Base-by-base conservation (phyloP, 2,329 filamentous ascomycete genomes). In the Neofusicoccum umdonicola region DNA sequence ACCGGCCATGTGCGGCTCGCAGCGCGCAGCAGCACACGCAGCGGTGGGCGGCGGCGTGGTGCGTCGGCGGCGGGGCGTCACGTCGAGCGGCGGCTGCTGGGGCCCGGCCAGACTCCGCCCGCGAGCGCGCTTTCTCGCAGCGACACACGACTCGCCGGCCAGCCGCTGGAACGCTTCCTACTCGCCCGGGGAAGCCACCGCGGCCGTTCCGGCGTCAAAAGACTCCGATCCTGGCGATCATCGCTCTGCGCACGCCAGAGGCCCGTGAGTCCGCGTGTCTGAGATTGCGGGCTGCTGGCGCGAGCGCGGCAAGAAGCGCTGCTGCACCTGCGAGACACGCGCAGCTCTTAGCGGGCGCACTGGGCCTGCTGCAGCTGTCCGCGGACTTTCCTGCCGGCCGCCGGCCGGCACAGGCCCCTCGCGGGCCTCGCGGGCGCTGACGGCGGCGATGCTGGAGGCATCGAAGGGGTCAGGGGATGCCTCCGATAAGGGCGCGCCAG, bases 201-300 rank as follows among this genome's bases (percentile, higher is more conserved):
- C 56, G 56, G 56, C 56, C 56, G 56, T 60, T 60, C 56, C 56
- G 56, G 56, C 56, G 56, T 60, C 56, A 47, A 60, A 37, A 60
- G 56, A 47, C 56, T 47, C 27, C 44, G 56, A 60, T 60, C 56
- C 27, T 45, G 44, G 56, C 56, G 56, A 60, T 60, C 56, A 47
- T 44, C 39, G 35, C 22, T 39, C 54, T 41, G 15, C 37, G 37
- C 52, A 22, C 27, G 22, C 3, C 39, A 15, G 54, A 35, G 56
- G 41, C 7, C 56, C 56, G 56, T 57, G 54, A 45, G 54, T 60
- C 56, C 56, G 56, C 56, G 56, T 60, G 56, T 60, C 56, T 60
- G 56, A 60, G 56, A 60, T 60, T 47, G 54, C 54, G 27, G 27
- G 11, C 37, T 27, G 52, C n/a, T 34, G 52, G 52, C 52, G 52